A percentile compares a stretch with the other conserved stretches of the same genome.
phyloP scores from a whole-genome alignment of 2,329 filamentous ascomycete genomes.

The Botrytis squamosa region DNA sequence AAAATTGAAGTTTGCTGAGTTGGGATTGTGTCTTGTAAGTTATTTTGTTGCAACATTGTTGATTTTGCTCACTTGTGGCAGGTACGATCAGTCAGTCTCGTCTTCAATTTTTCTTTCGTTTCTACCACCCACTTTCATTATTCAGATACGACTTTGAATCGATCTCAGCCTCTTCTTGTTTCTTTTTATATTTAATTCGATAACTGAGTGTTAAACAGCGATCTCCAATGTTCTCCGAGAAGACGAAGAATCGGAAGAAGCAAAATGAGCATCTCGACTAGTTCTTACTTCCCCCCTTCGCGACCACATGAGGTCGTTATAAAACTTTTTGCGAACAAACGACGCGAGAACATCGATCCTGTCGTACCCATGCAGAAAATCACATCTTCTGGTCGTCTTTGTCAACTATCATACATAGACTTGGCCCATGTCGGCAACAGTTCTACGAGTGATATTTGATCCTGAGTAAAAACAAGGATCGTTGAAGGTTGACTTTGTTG shows the following conservation, averaged over 20 bases:
- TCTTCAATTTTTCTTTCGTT: not conserved
- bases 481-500: not conserved
- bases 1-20: not conserved
- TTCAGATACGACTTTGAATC: not conserved
- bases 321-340: too few relatives aligned
- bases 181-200: not conserved
- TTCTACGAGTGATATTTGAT: not conserved
- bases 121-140: not conserved
- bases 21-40: not conserved
- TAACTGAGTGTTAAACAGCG: too few relatives aligned
- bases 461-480: not conserved
- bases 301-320: not conserved
- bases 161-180: not conserved
- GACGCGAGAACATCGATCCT: not conserved
- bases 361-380: not conserved
- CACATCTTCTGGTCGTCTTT: not conserved
- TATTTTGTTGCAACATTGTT: not conserved
- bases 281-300: not conserved
- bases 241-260: not conserved
- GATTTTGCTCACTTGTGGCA: not conserved
- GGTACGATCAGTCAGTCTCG: not conserved
- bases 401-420: not conserved
- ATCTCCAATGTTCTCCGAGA: not conserved
- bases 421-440: not conserved
- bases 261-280: not conserved